phyloP scores from a whole-genome alignment of 768 basidiomycete genomes.

The Trametes meyenii region DNA sequence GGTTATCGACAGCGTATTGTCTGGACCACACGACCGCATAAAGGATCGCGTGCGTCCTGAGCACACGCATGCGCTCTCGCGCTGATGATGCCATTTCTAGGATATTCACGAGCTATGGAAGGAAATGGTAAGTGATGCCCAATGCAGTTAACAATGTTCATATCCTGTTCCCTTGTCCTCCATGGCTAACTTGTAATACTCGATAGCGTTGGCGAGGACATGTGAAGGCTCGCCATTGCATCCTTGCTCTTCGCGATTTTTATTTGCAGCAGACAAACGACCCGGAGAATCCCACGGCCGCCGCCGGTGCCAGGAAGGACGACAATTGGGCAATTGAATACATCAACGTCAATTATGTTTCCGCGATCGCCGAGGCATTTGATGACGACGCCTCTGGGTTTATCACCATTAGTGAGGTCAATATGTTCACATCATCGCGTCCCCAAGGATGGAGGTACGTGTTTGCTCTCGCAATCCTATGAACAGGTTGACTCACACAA shows the following conservation, averaged over 20 bases:
- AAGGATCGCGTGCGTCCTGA: conserved; percentile 37
- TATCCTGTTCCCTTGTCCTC: neutral
- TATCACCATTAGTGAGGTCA: conserved; percentile 37
- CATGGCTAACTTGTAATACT: neutral
- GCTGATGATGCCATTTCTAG: conserved; percentile 29
- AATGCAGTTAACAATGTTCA: no score
- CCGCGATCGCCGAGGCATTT: conserved; percentile 36
- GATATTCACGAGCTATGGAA: conserved; percentile 52
- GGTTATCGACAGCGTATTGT: conserved; percentile 41
- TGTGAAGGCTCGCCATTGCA: conserved; percentile 34
- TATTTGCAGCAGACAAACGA: conserved; percentile 28
- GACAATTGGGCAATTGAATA: conserved; percentile 35
- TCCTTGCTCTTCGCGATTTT: conserved; percentile 37
- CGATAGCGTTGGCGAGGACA: conserved; percentile 34
- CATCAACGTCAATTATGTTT: conserved; percentile 27
- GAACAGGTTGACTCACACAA: neutral
- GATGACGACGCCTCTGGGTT: conserved; percentile 40
- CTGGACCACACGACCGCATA: conserved; percentile 50
- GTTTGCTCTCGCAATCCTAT: neutral
- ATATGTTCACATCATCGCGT: conserved; percentile 32
- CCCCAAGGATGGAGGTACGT: conserved; percentile 36
- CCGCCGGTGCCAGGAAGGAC: conserved; percentile 5
- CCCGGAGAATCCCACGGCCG: neutral
- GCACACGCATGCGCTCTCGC: neutral
- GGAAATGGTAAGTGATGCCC: conserved; percentile 44